These are phyloP conservation scores for Ramaria rubella DNA, from an alignment of 768 basidiomycete species.

Conservation along the genomic window DNA sequence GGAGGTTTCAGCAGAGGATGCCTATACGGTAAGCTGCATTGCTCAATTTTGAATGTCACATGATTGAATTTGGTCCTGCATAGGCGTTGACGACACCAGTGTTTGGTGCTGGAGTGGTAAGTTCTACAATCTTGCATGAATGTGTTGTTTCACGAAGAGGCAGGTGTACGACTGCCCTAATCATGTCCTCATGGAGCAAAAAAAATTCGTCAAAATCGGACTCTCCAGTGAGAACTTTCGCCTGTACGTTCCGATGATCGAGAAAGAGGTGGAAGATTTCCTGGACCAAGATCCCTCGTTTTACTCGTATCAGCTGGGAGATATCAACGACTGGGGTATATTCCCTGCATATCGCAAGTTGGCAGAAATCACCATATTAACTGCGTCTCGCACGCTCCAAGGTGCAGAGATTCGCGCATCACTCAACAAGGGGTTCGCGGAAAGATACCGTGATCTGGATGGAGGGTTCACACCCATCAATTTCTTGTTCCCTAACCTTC, in stretches of 20 bases:
- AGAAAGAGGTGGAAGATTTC: conserved; percentile 68
- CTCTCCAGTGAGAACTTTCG: conserved; percentile 88
- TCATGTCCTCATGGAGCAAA: conserved; percentile 97
- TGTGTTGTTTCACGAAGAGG: not conserved
- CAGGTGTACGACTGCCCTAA: conserved; percentile 89
- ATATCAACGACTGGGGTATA: conserved; percentile 69
- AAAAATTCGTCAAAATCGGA: conserved; percentile 96
- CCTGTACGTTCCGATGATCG: conserved; percentile 74
- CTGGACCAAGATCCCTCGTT: conserved; percentile 61
- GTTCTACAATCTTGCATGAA: not conserved
- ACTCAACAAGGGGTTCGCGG: conserved; percentile 79
- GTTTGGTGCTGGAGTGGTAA: conserved; percentile 88
- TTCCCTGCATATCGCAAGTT: conserved; percentile 70
- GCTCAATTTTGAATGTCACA: not conserved
- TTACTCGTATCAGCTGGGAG: conserved; percentile 51
- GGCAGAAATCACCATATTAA: conserved; percentile 89
- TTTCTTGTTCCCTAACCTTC: conserved; percentile 91
- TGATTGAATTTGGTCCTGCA: conserved; percentile 6
- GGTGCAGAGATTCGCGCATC: conserved; percentile 79
- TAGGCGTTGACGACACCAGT: conserved; percentile 91
- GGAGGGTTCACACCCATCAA: conserved; percentile 95
- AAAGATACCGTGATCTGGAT: conserved; percentile 83
- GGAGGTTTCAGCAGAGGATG: conserved; percentile 92
- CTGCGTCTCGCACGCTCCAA: conserved; percentile 89
- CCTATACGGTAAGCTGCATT: conserved; percentile 67